These are phyloP conservation scores for Raddia distichophylla DNA, from an alignment of 176 grass and related monocot species.

Conservation along the genomic window DNA sequence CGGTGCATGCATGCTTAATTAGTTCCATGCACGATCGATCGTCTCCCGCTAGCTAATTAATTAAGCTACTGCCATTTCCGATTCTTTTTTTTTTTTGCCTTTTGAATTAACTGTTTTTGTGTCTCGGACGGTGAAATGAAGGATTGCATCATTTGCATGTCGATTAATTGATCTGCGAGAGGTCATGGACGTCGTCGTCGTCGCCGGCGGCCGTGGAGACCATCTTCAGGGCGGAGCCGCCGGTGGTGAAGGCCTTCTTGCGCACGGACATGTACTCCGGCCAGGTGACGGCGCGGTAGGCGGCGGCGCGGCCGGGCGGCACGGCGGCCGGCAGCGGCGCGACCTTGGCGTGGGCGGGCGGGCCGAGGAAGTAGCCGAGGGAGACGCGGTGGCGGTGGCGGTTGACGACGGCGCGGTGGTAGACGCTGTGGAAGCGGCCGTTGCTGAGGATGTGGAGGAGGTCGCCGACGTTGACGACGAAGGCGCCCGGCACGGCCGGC, in stretches of 20 bases:
- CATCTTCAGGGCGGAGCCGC: constrained; percentile 60
- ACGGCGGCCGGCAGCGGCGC: constrained; percentile 61
- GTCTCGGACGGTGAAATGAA: constrained; percentile 20
- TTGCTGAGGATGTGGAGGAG: constrained; percentile 93
- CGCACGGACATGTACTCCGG: constrained; percentile 79
- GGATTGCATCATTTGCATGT: constrained; percentile 7
- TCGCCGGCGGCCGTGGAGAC: constrained; percentile 29
- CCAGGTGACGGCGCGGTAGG: constrained; percentile 89
- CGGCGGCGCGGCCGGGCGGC: constrained; percentile 30
- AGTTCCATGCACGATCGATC: not conserved
- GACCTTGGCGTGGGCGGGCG: constrained; percentile 51
- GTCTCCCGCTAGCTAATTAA: constrained; percentile 12
- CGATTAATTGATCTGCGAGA: not conserved
- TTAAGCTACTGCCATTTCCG: not conserved
- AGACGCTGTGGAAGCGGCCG: constrained; percentile 78
- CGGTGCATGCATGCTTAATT: not conserved
- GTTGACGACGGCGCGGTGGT: constrained; percentile 92
- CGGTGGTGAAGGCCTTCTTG: constrained; percentile 75
- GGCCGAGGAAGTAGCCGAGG: constrained; percentile 80
- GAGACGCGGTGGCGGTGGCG: constrained; percentile 64
- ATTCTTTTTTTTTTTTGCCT: not conserved
- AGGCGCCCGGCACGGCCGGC: constrained; percentile 55
- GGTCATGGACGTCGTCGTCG: no score
- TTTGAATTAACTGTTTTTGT: not conserved
- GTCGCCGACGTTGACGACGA: constrained; percentile 91